phyloP scores from a whole-genome alignment of 805 yeast species.

The Deakozyma indianensis region DNA sequence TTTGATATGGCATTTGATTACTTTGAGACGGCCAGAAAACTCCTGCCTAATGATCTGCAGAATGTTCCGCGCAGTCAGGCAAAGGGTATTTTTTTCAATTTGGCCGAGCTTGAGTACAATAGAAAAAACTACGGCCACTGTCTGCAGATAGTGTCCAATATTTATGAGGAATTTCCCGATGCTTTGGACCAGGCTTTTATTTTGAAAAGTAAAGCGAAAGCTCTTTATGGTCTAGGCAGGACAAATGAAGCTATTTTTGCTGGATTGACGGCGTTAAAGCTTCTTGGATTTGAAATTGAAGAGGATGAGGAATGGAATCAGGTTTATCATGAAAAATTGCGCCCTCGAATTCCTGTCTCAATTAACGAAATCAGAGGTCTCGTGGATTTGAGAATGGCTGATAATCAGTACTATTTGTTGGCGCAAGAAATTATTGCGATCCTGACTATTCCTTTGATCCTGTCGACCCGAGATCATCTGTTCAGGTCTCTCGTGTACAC shows the following conservation, averaged over 20 bases:
- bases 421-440: slow-evolving; percentile 29
- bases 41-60: slow-evolving; percentile 9
- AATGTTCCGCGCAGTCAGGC: slow-evolving; percentile 1
- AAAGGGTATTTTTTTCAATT: slow-evolving; percentile 9
- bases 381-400: slow-evolving; percentile 11
- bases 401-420: slow-evolving; percentile 19
- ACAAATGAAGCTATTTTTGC: slow-evolving; percentile 22
- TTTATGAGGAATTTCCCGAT: slow-evolving; percentile 19
- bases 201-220: slow-evolving; percentile 25
- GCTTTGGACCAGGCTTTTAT: slow-evolving; percentile 19
- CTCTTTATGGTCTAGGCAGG: slow-evolving; percentile 21
- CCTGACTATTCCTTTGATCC: slow-evolving; percentile 23
- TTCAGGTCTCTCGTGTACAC: slow-evolving; percentile 22
- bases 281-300: slow-evolving; percentile 24
- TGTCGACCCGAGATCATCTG: slow-evolving; percentile 17
- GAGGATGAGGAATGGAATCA: slow-evolving; percentile 17
- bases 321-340: slow-evolving; percentile 13
- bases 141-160: slow-evolving; percentile 23
- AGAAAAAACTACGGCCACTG: slow-evolving; percentile 23
- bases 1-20: slow-evolving; percentile 27
- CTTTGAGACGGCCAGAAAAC: slow-evolving; percentile 23
- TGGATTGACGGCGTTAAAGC: slow-evolving; percentile 24
- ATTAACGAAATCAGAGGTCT: slow-evolving; percentile 25
- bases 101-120: slow-evolving; percentile 14
- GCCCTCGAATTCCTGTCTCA: slow-evolving; percentile 25